phyloP scores from a whole-genome alignment of 805 yeast genomes.

The Metschnikowia orientalis region DNA sequence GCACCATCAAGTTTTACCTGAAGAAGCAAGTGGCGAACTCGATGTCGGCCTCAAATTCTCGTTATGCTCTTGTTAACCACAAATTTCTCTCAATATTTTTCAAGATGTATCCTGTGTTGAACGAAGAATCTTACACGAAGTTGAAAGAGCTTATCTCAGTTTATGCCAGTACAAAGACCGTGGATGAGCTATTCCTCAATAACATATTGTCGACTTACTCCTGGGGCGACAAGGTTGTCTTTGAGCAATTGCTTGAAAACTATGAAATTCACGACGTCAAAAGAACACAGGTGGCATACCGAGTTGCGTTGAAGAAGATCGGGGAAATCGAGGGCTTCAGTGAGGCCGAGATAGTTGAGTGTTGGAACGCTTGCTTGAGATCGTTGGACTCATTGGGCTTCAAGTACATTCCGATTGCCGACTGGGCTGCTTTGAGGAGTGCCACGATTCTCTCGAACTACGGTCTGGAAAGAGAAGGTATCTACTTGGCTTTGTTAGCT shows the following conservation, averaged over 20 bases:
- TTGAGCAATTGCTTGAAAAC: slow-evolving; percentile 58
- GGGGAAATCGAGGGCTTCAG: slow-evolving; percentile 58
- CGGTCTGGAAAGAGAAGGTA: slow-evolving; percentile 35
- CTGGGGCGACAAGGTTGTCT: slow-evolving; percentile 66
- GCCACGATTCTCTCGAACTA: slow-evolving; percentile 55
- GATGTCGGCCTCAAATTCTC: slow-evolving; percentile 46
- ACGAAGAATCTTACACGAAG: slow-evolving; percentile 51
- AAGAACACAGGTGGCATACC: slow-evolving; percentile 64
- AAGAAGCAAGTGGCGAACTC: slow-evolving; percentile 41
- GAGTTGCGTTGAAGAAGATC: slow-evolving; percentile 68
- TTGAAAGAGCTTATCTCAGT: slow-evolving; percentile 53
- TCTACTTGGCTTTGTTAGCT: slow-evolving; percentile 15
- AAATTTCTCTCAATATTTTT: slow-evolving; percentile 67
- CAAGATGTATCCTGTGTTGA: slow-evolving; percentile 47
- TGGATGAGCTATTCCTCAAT: slow-evolving; percentile 81
- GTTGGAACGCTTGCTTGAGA: slow-evolving; percentile 51
- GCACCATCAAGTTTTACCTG: slow-evolving; percentile 52
- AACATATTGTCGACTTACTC: slow-evolving; percentile 62
- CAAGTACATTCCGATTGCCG: slow-evolving; percentile 71
- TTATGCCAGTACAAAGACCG: slow-evolving; percentile 52
- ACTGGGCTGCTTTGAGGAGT: slow-evolving; percentile 79
- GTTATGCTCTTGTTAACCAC: slow-evolving; percentile 68
- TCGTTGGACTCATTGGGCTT: slow-evolving; percentile 51
- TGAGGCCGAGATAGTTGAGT: slow-evolving; percentile 46
- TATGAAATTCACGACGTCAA: slow-evolving; percentile 54